Evolutionary conservation across 176 grass and related monocot species (phyloP), one percentile per base, ranked within the genome.

Genomic region (Musa beccarii): DNA sequence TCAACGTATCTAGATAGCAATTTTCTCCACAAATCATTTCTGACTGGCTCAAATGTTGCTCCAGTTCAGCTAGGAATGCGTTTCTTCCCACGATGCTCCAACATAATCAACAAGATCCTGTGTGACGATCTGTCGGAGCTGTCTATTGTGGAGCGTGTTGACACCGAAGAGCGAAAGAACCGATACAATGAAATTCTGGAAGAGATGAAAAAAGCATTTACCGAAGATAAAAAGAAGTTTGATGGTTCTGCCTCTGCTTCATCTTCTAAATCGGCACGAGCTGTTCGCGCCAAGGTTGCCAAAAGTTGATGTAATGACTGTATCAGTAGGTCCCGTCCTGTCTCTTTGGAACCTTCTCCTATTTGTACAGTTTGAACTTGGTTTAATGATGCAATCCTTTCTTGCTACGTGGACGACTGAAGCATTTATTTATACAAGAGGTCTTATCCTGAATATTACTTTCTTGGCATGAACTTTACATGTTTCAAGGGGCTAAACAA

Each of bases 151-250:
- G 24, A 54, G 29, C 53, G 29, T 16, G 8, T 28, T 6, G 8
- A 15, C 17, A 74, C 51, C 16, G 72, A 74, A 17, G 72, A 74
- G 23, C 11, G 53, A 54, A 74, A 16, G 53, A 29, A 17, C 23
- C 55, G 72, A 29, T 74, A 74, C 16, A 74, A 74, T 28, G 72
- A 74, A 56, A 54, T 74, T 74, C 72, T 56, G 13, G 14, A 16
- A 28, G 72, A 74, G 13, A 43, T 74, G 13, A 56, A 28, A 8
- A 22, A 17, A 17, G 53, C 52, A n/a, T 74, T 56, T 56, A 57
- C 52, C 53, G 3, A 74, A 74, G 72, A 74, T 17, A 74, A 28
- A 74, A 26, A 74, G n/a, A 43, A 43, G 17, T 8, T 55, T 4
- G 23, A 34, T 15, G 9, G 21, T 29, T 10, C 72, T 24, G 21